A percentile compares a stretch with the other conserved stretches of the same genome.
phyloP scores from a whole-genome alignment of 1,139 yeast genomes.

The Debaryomyces udenii region DNA sequence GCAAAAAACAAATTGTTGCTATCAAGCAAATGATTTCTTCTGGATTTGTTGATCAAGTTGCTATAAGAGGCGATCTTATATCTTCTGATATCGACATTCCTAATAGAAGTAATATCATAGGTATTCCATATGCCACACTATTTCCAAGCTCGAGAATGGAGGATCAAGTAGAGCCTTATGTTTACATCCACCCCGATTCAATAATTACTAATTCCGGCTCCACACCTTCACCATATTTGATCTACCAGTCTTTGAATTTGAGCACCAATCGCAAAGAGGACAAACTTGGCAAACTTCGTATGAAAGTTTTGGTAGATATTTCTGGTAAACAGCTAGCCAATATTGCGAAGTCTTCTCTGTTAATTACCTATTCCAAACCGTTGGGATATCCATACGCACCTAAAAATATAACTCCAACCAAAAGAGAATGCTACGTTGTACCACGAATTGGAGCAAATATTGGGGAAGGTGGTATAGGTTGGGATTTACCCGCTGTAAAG shows the following conservation, averaged over 20 bases:
- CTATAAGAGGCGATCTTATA: constrained; percentile 76
- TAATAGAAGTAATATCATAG: constrained; percentile 60
- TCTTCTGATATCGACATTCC: constrained; percentile 64
- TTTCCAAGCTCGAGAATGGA: constrained; percentile 51
- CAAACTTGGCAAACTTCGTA: constrained; percentile 53
- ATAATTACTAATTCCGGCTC: constrained; percentile 56
- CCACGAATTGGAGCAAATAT: constrained; percentile 87
- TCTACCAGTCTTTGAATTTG: constrained; percentile 64
- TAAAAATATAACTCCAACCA: constrained; percentile 59
- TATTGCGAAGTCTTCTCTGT: constrained; percentile 70
- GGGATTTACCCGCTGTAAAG: constrained; percentile 88
- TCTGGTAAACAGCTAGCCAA: constrained; percentile 76
- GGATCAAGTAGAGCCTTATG: constrained; percentile 53
- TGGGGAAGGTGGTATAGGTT: constrained; percentile 85
- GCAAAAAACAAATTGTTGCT: constrained; percentile 67
- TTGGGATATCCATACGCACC: constrained; percentile 90
- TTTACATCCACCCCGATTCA: constrained; percentile 80
- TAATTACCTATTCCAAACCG: constrained; percentile 86
- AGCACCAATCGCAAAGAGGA: constrained; percentile 41
- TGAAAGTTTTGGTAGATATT: constrained; percentile 78
- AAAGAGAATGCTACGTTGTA: constrained; percentile 85
- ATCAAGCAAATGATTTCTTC: constrained; percentile 91
- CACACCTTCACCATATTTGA: constrained; percentile 74
- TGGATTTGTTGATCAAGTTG: constrained; percentile 90
- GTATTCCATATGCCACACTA: constrained; percentile 75